Percentiles rank a stretch among this genome's conserved stretches.
Evolutionary conservation across 164 flowering plant genomes (phyloP).

Genomic region (Tetracentron sinense): DNA sequence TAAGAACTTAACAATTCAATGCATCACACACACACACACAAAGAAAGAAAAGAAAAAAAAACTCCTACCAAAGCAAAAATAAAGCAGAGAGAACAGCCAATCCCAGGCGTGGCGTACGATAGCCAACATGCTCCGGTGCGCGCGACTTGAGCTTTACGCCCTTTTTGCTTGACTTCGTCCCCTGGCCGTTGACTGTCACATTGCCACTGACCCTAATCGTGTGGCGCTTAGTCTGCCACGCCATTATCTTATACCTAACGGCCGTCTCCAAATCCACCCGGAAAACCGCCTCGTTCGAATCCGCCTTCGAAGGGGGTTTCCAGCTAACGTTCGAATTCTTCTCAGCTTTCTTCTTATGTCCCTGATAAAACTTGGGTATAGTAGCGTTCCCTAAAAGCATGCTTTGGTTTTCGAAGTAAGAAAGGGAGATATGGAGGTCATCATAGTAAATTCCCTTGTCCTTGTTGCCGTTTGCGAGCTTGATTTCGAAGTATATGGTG

Average conservation of each 20-base stretch:
- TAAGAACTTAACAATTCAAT: too few species aligned
- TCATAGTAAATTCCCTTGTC: constrained; percentile 69
- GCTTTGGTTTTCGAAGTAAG: constrained; percentile 14
- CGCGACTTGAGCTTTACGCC: constrained; percentile 38
- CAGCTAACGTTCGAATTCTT: constrained; percentile 18
- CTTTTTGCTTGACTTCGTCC: constrained; percentile 29
- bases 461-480: constrained; percentile 58
- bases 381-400: constrained; percentile 22
- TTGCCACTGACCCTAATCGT: constrained; percentile 29
- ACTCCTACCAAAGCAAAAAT: background rate
- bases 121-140: constrained; percentile 12
- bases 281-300: constrained; percentile 34
- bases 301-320: constrained; percentile 19
- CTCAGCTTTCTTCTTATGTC: constrained; percentile 44
- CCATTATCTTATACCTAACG: constrained; percentile 59
- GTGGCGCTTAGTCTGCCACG: constrained; percentile 41
- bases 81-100: background rate
- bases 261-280: constrained; percentile 54
- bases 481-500: constrained; percentile 44
- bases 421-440: constrained; percentile 40
- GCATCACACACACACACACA: too few species aligned
- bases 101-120: constrained; percentile 7
- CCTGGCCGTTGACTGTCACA: constrained; percentile 38
- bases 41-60: too few species aligned
- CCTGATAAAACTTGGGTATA: constrained; percentile 47